Percentiles rank a stretch among this genome's conserved stretches.
Evolutionary conservation across 1,284 basidiomycete species (phyloP).

Genomic region (Psilocybe mexicana): DNA sequence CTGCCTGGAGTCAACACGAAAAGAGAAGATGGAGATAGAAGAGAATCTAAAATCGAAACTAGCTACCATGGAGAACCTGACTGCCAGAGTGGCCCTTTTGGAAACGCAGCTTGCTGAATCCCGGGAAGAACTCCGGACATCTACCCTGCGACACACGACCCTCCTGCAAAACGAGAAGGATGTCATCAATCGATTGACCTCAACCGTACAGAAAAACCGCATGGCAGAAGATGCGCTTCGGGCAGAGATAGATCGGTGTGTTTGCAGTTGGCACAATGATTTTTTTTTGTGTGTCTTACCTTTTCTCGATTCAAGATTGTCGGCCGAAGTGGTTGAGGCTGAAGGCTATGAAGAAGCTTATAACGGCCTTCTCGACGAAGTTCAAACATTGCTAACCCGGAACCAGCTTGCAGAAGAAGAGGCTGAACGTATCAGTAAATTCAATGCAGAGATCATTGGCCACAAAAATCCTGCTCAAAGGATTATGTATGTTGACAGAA

Average conservation of each 20-base stretch:
- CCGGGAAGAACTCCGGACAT: slow-evolving; percentile 33
- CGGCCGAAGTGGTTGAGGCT: slow-evolving; percentile 54
- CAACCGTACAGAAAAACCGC: slow-evolving; percentile 52
- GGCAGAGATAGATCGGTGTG: slow-evolving; percentile 64
- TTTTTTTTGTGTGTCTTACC: slow-evolving; percentile 10
- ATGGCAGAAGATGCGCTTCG: slow-evolving; percentile 63
- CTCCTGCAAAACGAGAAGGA: slow-evolving; percentile 54
- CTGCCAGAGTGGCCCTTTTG: slow-evolving; percentile 26
- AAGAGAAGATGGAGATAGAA: slow-evolving; percentile 34
- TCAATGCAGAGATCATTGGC: slow-evolving; percentile 77
- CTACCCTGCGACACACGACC: slow-evolving; percentile 30
- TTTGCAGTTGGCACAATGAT: slow-evolving; percentile 11
- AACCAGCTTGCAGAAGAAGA: slow-evolving; percentile 76
- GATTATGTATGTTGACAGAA: slow-evolving; percentile 73
- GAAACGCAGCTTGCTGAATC: slow-evolving; percentile 32
- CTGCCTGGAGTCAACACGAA: slow-evolving; percentile 39
- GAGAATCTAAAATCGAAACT: slow-evolving; percentile 29
- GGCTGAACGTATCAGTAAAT: slow-evolving; percentile 60
- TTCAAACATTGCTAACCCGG: slow-evolving; percentile 60
- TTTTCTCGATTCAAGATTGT: slow-evolving; percentile 42
- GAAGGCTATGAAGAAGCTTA: slow-evolving; percentile 71
- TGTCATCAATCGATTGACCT: slow-evolving; percentile 44
- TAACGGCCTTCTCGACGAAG: slow-evolving; percentile 57
- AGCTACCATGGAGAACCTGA: slow-evolving; percentile 30
- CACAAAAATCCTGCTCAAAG: slow-evolving; percentile 75